Conservation (phyloP, 176 grass and related monocot species). For the maize (Zea mays) region DNA sequence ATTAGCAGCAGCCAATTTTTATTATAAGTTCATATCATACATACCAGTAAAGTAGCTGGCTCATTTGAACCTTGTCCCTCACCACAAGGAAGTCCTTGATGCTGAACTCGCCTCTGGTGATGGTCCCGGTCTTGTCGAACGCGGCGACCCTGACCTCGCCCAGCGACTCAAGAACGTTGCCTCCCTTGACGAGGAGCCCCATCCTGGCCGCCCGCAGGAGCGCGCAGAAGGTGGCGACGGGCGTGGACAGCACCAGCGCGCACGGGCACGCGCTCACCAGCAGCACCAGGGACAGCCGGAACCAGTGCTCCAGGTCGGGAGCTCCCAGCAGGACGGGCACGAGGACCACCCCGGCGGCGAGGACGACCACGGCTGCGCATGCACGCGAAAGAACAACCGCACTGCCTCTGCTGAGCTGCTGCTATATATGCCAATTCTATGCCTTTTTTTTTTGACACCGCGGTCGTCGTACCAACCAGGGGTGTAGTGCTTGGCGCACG, state of each 20-base stretch:
- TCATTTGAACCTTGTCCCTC: conserved; percentile 24
- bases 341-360: conserved; percentile 36
- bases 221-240: conserved; percentile 68
- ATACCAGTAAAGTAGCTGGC: conserved; percentile 70
- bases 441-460: no score
- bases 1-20: no score
- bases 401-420: no score
- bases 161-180: conserved; percentile 63
- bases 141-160: conserved; percentile 45
- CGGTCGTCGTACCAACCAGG: conserved; percentile 19
- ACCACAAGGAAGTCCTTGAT: conserved; percentile 43
- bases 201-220: conserved; percentile 59
- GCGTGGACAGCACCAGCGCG: conserved; percentile 69
- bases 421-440: no score
- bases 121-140: conserved; percentile 80
- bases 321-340: conserved; percentile 44
- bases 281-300: conserved; percentile 55
- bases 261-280: conserved; percentile 83
- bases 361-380: conserved; percentile 39
- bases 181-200: conserved; percentile 71
- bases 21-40: no score
- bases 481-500: conserved; percentile 72
- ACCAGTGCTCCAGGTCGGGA: conserved; percentile 39
- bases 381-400: no score
- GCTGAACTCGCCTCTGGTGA: conserved; percentile 70